Conservation (phyloP, 1,284 basidiomycete genomes). For the Ganoderma resinaceum region DNA sequence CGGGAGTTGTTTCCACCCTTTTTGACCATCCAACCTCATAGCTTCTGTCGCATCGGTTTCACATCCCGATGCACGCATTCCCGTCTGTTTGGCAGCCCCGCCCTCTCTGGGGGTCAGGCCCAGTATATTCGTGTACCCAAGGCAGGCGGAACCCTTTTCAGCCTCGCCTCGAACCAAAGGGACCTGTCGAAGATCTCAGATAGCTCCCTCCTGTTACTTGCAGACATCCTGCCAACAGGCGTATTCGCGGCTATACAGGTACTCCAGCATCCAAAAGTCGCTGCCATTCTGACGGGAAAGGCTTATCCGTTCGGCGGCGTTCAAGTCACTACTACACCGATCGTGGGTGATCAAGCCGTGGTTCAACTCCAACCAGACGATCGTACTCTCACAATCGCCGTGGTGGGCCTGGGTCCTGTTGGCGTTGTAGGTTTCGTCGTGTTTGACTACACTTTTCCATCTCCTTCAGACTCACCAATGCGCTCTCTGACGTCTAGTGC, state of each 20-base stretch:
- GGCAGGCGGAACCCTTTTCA: slow-evolving; percentile 83
- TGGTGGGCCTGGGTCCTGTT: slow-evolving; percentile 80
- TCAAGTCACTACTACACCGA: slow-evolving; percentile 29
- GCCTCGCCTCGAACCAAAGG: slow-evolving; percentile 48
- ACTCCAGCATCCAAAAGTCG: slow-evolving; percentile 72
- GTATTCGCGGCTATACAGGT: slow-evolving; percentile 80
- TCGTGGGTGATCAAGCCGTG: slow-evolving; percentile 27
- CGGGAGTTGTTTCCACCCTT: not conserved
- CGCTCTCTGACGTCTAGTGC: slow-evolving; percentile 48
- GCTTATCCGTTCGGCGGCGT: slow-evolving; percentile 61
- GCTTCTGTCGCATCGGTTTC: slow-evolving; percentile 78
- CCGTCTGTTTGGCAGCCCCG: slow-evolving; percentile 75
- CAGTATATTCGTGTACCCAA: slow-evolving; percentile 86
- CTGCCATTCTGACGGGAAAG: slow-evolving; percentile 59
- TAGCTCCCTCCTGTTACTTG: slow-evolving; percentile 41
- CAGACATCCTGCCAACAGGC: slow-evolving; percentile 83
- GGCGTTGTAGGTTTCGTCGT: slow-evolving; percentile 56
- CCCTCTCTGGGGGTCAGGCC: slow-evolving; percentile 84
- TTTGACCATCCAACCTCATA: slow-evolving; percentile 40
- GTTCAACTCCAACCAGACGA: slow-evolving; percentile 43
- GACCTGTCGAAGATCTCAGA: slow-evolving; percentile 26
- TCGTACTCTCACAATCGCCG: slow-evolving; percentile 61
- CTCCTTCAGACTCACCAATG: not conserved
- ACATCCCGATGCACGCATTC: slow-evolving; percentile 79
- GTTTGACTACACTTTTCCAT: not conserved